These are phyloP conservation scores for Dentipellis fragilis DNA, from an alignment of 768 basidiomycete genomes.

Conservation along the genomic window DNA sequence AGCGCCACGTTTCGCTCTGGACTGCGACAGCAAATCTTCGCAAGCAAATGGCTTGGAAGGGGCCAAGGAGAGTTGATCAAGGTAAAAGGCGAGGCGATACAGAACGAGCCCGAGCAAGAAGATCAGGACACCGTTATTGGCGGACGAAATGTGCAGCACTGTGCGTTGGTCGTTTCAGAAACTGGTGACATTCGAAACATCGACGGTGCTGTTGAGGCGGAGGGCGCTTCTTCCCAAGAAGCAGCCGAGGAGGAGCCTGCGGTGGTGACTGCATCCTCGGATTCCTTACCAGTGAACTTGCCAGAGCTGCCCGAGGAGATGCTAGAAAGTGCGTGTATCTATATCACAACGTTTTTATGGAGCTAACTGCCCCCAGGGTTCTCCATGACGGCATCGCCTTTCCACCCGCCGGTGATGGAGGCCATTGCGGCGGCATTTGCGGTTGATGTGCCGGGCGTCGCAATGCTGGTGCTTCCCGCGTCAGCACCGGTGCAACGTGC, in stretches of 20 bases:
- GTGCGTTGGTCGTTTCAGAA: constrained; percentile 51
- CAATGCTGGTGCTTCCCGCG: constrained; percentile 59
- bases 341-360: not conserved
- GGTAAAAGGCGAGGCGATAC: constrained; percentile 9
- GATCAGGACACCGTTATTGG: constrained; percentile 2
- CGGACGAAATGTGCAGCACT: constrained; percentile 29
- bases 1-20: constrained; percentile 61
- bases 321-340: constrained; percentile 4
- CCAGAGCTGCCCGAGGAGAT: constrained; percentile 5
- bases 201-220: constrained; percentile 27
- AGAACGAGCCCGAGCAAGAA: not conserved
- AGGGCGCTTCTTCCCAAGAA: constrained; percentile 14
- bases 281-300: not conserved
- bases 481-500: constrained; percentile 50
- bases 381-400: constrained; percentile 35
- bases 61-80: constrained; percentile 11
- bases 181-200: constrained; percentile 46
- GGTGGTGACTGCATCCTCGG: constrained; percentile 2
- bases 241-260: constrained; percentile 15
- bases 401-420: constrained; percentile 50
- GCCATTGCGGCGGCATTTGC: constrained; percentile 64
- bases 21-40: constrained; percentile 39
- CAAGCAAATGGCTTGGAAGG: constrained; percentile 47
- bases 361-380: constrained; percentile 28
- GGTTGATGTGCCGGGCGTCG: constrained; percentile 58